phyloP scores from a whole-genome alignment of 768 basidiomycete species.

The Lactarius trivialis region DNA sequence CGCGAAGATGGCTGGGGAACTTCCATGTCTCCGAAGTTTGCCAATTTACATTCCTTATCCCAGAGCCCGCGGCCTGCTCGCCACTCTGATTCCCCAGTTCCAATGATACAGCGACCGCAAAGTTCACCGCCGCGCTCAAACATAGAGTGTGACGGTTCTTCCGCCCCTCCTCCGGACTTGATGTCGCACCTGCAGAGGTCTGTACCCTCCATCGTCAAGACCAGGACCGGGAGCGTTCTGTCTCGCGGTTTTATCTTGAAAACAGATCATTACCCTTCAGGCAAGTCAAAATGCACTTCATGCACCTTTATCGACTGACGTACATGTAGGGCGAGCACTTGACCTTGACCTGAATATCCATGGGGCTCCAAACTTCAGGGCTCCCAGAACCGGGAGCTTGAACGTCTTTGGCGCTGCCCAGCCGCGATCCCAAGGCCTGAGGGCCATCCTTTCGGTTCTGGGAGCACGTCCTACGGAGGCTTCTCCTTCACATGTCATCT shows the following conservation, averaged over 20 bases:
- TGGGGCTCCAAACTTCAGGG: constrained; percentile 93
- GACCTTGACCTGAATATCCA: constrained; percentile 88
- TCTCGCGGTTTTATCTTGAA: constrained; percentile 90
- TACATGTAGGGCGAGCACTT: constrained; percentile 63
- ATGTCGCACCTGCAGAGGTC: constrained; percentile 58
- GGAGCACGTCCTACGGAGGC: constrained; percentile 59
- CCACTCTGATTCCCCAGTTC: neutral
- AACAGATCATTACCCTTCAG: constrained; percentile 83
- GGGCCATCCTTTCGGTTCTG: constrained; percentile 83
- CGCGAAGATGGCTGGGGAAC: neutral
- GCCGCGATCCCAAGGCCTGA: constrained; percentile 85
- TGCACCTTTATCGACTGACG: neutral
- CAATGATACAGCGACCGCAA: constrained; percentile 9
- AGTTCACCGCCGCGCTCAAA: constrained; percentile 13
- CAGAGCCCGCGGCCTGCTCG: neutral
- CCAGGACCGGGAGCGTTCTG: constrained; percentile 75
- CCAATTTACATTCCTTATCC: neutral
- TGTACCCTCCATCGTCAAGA: constrained; percentile 72
- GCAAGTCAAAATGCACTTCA: constrained; percentile 24
- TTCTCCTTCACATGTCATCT: constrained; percentile 73
- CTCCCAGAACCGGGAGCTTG: constrained; percentile 67
- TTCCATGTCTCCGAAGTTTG: neutral
- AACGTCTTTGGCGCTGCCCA: constrained; percentile 96
- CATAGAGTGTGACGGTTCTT: neutral
- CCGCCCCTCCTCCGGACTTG: constrained; percentile 44